Evolutionary conservation across 176 grass and related monocot species (phyloP).

Genomic region (Hordeum marinum): DNA sequence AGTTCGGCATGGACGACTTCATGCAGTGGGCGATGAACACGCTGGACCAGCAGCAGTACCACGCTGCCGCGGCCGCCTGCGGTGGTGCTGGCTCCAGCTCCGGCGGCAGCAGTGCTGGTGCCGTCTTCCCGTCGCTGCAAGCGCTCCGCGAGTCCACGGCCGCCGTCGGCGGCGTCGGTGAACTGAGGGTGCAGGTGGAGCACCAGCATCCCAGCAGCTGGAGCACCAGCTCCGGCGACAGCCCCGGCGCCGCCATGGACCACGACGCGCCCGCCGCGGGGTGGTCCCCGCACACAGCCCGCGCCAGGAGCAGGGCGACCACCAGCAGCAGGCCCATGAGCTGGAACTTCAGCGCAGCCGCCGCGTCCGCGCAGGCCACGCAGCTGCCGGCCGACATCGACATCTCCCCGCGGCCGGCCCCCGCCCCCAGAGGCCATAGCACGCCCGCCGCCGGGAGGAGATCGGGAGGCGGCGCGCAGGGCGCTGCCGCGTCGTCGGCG

Average conservation of each 20-base stretch:
- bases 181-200: slow-evolving; percentile 36
- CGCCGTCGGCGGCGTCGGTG: not conserved
- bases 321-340: slow-evolving; percentile 19
- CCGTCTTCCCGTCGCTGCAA: slow-evolving; percentile 33
- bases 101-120: not conserved
- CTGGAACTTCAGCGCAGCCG: slow-evolving; percentile 49
- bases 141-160: not conserved
- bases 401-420: not conserved
- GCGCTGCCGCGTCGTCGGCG: not conserved
- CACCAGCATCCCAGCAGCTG: slow-evolving; percentile 25
- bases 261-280: not conserved
- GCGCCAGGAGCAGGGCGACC: not conserved
- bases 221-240: slow-evolving; percentile 48
- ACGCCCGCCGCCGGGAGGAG: not conserved
- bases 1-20: slow-evolving; percentile 39
- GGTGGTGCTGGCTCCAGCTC: not conserved
- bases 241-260: slow-evolving; percentile 23
- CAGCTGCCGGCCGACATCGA: not conserved
- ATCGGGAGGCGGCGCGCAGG: not conserved
- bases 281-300: slow-evolving; percentile 31
- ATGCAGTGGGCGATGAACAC: slow-evolving; percentile 53
- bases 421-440: not conserved
- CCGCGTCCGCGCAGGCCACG: slow-evolving; percentile 9
- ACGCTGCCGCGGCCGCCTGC: not conserved
- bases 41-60: slow-evolving; percentile 12